These are phyloP conservation scores for Phytophthora boehmeriae DNA, from an alignment of 352 stramenopile species.

Conservation along the genomic window DNA sequence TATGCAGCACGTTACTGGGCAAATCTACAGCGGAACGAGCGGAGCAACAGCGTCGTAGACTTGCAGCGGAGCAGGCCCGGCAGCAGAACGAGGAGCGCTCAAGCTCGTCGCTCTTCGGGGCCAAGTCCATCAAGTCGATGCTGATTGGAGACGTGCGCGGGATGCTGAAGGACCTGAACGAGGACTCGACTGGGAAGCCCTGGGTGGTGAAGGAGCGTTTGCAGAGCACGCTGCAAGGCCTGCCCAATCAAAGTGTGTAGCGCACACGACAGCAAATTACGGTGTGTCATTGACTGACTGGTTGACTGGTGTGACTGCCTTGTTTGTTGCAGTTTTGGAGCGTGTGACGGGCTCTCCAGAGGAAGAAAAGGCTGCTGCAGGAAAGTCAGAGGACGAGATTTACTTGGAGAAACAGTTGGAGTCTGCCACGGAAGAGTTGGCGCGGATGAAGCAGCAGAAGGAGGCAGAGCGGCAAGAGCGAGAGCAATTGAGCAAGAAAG, in stretches of 20 bases:
- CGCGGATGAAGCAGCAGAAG: slow-evolving; percentile 33
- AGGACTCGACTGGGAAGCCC: slow-evolving; percentile 68
- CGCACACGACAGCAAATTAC: not conserved
- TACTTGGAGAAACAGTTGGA: slow-evolving; percentile 66
- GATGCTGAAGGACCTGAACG: slow-evolving; percentile 62
- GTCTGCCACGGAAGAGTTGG: slow-evolving; percentile 37
- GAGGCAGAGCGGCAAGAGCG: slow-evolving; percentile 27
- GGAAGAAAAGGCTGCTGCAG: slow-evolving; percentile 16
- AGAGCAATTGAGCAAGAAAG: slow-evolving; percentile 25
- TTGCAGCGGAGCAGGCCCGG: slow-evolving; percentile 16
- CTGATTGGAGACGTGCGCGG: slow-evolving; percentile 66
- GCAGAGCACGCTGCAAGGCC: slow-evolving; percentile 62
- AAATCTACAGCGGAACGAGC: slow-evolving; percentile 42
- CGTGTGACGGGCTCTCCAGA: slow-evolving; percentile 48
- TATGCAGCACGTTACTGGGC: slow-evolving; percentile 73
- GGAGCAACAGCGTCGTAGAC: slow-evolving; percentile 31
- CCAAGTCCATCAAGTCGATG: slow-evolving; percentile 50
- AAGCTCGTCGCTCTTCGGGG: slow-evolving; percentile 31
- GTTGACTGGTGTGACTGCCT: not conserved
- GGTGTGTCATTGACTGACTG: not conserved
- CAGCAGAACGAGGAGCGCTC: slow-evolving; percentile 29
- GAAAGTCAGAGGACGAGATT: slow-evolving; percentile 56
- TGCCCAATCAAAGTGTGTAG: slow-evolving; percentile 58
- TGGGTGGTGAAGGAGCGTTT: slow-evolving; percentile 70
- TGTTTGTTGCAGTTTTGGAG: slow-evolving; percentile 48